phyloP scores from a whole-genome alignment of 257 asterid species.

The Capsicum chinense region DNA sequence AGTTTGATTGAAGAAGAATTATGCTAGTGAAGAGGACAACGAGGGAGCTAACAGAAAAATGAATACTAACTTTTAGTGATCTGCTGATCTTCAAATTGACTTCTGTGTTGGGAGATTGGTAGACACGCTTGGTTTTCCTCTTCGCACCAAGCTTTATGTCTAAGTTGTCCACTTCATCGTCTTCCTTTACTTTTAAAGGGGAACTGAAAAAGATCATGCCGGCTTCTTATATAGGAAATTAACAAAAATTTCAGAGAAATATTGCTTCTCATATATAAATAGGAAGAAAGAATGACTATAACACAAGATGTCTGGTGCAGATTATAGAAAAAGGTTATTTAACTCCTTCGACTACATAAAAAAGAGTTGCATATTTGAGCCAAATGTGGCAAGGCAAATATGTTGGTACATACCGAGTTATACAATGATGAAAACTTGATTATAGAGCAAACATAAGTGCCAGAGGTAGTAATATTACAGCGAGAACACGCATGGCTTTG shows the following conservation, averaged over 20 bases:
- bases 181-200: constrained; percentile 87
- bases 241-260: background rate
- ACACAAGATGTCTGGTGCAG: background rate
- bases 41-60: constrained; percentile 33
- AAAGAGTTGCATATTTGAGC: background rate
- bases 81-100: constrained; percentile 95
- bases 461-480: background rate
- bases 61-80: constrained; percentile 84
- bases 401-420: background rate
- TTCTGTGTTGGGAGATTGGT: constrained; percentile 75
- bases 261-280: background rate
- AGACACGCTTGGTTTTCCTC: constrained; percentile 70
- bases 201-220: constrained; percentile 55
- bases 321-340: background rate
- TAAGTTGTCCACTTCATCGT: constrained; percentile 88
- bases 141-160: constrained; percentile 70
- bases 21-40: background rate
- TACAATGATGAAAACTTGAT: background rate
- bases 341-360: constrained; percentile 9
- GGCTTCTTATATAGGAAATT: background rate
- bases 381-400: background rate
- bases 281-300: background rate
- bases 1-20: constrained; percentile 10
- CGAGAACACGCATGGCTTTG: background rate
- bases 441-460: background rate